Percentiles rank a stretch among this genome's conserved stretches.
phyloP scores from a whole-genome alignment of 768 basidiomycete species.

The Galerina marginata region DNA sequence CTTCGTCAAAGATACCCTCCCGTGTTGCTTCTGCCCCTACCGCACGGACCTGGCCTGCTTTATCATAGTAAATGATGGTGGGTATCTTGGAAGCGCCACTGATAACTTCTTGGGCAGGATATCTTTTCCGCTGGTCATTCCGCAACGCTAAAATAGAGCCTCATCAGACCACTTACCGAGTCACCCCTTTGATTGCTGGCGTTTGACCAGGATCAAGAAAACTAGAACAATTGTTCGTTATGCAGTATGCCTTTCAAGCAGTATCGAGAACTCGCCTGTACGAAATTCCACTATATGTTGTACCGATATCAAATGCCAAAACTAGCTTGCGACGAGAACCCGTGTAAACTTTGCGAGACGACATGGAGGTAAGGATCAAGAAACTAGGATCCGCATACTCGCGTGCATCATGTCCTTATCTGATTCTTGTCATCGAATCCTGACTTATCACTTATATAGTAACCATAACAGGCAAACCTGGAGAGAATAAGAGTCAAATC shows the following conservation, averaged over 20 bases:
- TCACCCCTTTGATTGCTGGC: slow-evolving; percentile 24
- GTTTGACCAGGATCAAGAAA: slow-evolving; percentile 24
- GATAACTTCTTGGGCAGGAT: slow-evolving; percentile 24
- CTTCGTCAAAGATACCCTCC: slow-evolving; percentile 42
- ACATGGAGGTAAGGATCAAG: not conserved
- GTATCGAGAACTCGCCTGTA: slow-evolving; percentile 9
- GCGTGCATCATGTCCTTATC: no score
- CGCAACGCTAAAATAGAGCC: not conserved
- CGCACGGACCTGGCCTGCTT: slow-evolving; percentile 41
- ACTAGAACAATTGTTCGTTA: not conserved
- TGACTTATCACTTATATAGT: no score
- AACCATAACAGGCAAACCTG: no score
- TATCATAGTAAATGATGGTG: slow-evolving; percentile 51
- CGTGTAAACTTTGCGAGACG: not conserved
- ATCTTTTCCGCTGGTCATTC: not conserved
- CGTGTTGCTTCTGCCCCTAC: slow-evolving; percentile 51
- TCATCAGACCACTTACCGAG: slow-evolving; percentile 4
- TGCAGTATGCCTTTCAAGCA: not conserved
- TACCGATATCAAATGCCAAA: slow-evolving; percentile 6
- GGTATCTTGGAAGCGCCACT: slow-evolving; percentile 51
- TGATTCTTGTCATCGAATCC: no score
- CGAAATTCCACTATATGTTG: slow-evolving; percentile 16
- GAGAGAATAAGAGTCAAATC: no score
- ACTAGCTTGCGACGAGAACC: not conserved
- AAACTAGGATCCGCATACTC: not conserved